These are phyloP conservation scores for Ustilago hordei DNA, from an alignment of 1,284 basidiomycete genomes.

Conservation along the genomic window DNA sequence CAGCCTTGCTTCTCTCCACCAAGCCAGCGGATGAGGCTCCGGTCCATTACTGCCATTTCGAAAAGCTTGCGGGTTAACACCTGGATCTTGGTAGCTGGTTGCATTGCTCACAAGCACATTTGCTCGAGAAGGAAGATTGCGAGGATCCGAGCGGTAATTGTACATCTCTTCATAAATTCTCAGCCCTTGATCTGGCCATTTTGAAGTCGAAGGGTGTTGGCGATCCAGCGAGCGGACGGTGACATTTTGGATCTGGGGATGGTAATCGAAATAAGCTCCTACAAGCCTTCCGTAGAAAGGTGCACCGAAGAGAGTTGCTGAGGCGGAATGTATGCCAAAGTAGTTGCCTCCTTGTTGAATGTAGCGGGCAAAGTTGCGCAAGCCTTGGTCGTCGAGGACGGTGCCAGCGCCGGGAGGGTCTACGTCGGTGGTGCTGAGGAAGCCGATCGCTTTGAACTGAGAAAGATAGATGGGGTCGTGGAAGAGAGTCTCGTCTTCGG, in stretches of 20 bases:
- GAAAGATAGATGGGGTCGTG: constrained; percentile 40
- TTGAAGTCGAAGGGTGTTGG: constrained; percentile 47
- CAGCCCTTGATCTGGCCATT: constrained; percentile 31
- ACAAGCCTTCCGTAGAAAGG: constrained; percentile 74
- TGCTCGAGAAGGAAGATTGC: constrained; percentile 70
- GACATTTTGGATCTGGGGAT: constrained; percentile 76
- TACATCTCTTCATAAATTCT: constrained; percentile 73
- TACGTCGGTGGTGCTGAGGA: constrained; percentile 79
- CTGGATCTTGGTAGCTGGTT: constrained; percentile 41
- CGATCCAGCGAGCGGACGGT: constrained; percentile 25
- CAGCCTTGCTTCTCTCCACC: constrained; percentile 79
- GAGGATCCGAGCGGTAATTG: constrained; percentile 82
- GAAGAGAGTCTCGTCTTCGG: constrained; percentile 48
- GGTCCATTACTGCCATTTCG: constrained; percentile 78
- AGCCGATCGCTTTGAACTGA: constrained; percentile 73
- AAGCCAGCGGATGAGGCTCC: constrained; percentile 74
- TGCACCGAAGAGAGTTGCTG: constrained; percentile 77
- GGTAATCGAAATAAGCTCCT: constrained; percentile 82
- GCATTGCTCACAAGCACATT: constrained; percentile 57
- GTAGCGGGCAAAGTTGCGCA: constrained; percentile 77
- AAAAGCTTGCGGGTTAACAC: constrained; percentile 69
- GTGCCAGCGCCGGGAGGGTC: constrained; percentile 54
- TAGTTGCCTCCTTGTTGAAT: constrained; percentile 80
- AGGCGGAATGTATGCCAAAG: constrained; percentile 78
- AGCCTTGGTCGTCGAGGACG: constrained; percentile 77